These are phyloP conservation scores for Septoria petroselini DNA, from an alignment of 2,329 filamentous ascomycete species.

Conservation along the genomic window DNA sequence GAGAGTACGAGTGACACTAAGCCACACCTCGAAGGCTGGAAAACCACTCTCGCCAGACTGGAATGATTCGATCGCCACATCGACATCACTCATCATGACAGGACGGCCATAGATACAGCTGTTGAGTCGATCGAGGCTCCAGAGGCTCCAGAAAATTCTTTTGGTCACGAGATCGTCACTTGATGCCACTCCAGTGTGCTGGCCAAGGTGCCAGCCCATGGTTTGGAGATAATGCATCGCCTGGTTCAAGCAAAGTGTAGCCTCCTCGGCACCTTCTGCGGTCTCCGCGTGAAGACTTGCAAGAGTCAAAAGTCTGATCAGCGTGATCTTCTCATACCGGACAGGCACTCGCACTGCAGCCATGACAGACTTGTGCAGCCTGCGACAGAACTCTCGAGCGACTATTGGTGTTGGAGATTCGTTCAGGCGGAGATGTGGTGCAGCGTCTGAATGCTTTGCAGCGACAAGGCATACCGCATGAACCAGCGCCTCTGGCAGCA, in stretches of 20 bases:
- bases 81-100: constrained; percentile 48
- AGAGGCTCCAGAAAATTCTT: constrained; percentile 51
- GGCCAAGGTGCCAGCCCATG: constrained; percentile 47
- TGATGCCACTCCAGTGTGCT: constrained; percentile 26
- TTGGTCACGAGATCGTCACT: constrained; percentile 39
- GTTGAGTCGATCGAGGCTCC: constrained; percentile 50
- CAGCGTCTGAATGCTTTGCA: constrained; percentile 47
- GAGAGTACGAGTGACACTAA: constrained; percentile 46
- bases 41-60: constrained; percentile 44
- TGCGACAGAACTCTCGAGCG: constrained; percentile 47
- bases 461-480: constrained; percentile 50
- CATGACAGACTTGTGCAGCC: constrained; percentile 44
- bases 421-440: constrained; percentile 40
- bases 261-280: constrained; percentile 47
- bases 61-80: constrained; percentile 46
- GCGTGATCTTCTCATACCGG: constrained; percentile 46
- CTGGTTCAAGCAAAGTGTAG: constrained; percentile 44
- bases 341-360: constrained; percentile 43
- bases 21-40: constrained; percentile 49
- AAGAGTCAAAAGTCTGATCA: constrained; percentile 48
- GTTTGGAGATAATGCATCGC: constrained; percentile 52
- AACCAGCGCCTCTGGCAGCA: constrained; percentile 41
- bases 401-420: constrained; percentile 37
- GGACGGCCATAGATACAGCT: constrained; percentile 49
- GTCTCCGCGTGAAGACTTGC: constrained; percentile 50